Percentiles rank a stretch among this genome's conserved stretches.
phyloP scores from a whole-genome alignment of 768 basidiomycete species.

The Royoungia palumana region DNA sequence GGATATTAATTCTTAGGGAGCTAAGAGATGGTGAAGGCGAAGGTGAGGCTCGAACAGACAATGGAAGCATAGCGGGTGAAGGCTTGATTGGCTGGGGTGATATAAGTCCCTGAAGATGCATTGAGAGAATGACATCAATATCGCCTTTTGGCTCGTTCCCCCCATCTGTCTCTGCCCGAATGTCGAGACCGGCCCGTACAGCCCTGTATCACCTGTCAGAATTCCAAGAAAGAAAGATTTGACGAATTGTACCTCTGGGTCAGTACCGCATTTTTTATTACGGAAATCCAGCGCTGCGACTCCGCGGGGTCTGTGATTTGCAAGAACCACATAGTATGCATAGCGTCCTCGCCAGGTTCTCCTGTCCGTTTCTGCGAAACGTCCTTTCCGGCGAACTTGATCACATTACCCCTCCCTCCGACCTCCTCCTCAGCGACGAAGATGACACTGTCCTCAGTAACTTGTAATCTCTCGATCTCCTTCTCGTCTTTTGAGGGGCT shows the following conservation, averaged over 20 bases:
- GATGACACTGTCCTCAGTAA: conserved; percentile 73
- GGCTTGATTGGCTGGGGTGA: conserved; percentile 26
- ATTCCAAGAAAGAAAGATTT: not conserved
- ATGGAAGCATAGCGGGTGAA: conserved; percentile 8
- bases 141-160: conserved; percentile 69
- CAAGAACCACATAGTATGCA: conserved; percentile 49
- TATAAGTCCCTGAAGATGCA: conserved; percentile 63
- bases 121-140: conserved; percentile 80
- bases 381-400: conserved; percentile 67
- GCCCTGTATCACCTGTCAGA: conserved; percentile 41
- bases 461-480: conserved; percentile 72
- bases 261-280: conserved; percentile 70
- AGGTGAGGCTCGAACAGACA: conserved; percentile 22
- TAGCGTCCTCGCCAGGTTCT: conserved; percentile 6
- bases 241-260: conserved; percentile 52
- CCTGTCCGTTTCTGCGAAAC: conserved; percentile 41
- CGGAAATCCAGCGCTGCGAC: conserved; percentile 72
- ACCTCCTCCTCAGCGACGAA: conserved; percentile 62
- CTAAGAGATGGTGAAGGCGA: conserved; percentile 29
- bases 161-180: conserved; percentile 38
- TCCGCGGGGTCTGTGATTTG: conserved; percentile 60
- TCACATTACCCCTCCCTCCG: conserved; percentile 46
- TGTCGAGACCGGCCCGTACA: conserved; percentile 62
- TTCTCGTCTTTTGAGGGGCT: conserved; percentile 52
- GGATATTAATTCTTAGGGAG: conserved; percentile 21